Base-by-base conservation (phyloP, 2,329 filamentous ascomycete species). In the Aspergillus sp. region DNA sequence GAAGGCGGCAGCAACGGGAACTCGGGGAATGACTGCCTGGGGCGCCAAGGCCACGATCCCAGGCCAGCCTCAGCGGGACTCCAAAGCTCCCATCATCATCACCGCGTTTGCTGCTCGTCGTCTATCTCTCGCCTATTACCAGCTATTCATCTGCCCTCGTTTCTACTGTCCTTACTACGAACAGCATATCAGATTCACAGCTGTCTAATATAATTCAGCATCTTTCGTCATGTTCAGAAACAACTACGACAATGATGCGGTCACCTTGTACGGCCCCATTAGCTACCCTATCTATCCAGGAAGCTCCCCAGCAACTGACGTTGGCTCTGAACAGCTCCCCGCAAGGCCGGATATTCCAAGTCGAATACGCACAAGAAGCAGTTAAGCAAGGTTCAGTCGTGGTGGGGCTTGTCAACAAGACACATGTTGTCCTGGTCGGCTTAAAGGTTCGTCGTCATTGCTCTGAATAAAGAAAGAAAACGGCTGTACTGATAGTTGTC, bases 181-280 rank as follows among this genome's bases (percentile, higher is more conserved):
- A 35, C 13, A 35, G 4, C 22, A 4, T 39, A 6, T 39, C 25
- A 30, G 4, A 10, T 30, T 15, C 33, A 19, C 17, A 4, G 17
- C 19, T 20, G 10, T 39, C 37, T 39, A 12, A 20, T 12, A 1
- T 39, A 19, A 13, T 19, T 22, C 19, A 37, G n/a, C 19, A 43
- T 45, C 47, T 22, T 27, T 41, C 51, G 50, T 45, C 66, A 97
- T 98, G 93, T 98, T 98, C 78, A 83, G 93, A 75, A 98, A 98
- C 81, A 97, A 97, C 76, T 98, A 98, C 81, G 93, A 98, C 78
- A 98, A 98, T 83, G 93, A 98, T 75, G 95, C 91, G 55, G 90
- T 97, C 75, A 98, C 93, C 75, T 98, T 97, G 90, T 95, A 80
- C 58, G 63, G 56, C 41, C 35, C 52, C 46, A 42, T 46, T 35